Base-by-base conservation (phyloP, 1,284 basidiomycete genomes). In the Apiotrichum porosum region DNA sequence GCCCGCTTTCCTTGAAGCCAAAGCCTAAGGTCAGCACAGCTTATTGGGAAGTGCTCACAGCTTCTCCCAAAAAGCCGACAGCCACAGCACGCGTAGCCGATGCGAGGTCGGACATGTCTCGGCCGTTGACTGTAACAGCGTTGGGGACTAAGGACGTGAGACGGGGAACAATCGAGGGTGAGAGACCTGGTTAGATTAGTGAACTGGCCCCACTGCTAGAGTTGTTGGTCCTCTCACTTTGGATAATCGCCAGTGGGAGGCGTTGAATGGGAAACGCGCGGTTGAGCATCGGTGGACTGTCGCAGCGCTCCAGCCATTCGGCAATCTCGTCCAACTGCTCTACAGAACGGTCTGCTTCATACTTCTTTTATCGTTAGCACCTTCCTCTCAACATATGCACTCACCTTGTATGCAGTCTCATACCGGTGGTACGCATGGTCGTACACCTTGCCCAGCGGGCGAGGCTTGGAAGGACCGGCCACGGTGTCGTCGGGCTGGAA, bases 251-350 rank as follows among this genome's bases (percentile, higher is more conserved):
- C 3, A 70, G 39, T 9, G 61, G 60, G 14, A 70, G 41, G 6
- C 68, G 48, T 17, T 56, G 48, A 3, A 59, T 54, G 1, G 50
- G 44, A 10, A 56, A 51, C 4, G 54, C 24, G 14, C 41, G 42
- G 18, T 45, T 44, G 10, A 70, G 44, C 4, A 56, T 3, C 5
- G 57, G 47, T 19, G 61, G 38, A 9, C 40, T 42, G 13, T 43
- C 45, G 39, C 52, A 52, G 18, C 55, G 37, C 13, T 62, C 57
- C 4, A 71, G 47, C 68, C 68, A 71, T 34, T 62, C 58, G 5
- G 43, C 37, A 19, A 71, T 58, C 42, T 62, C 63, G 28, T 63
- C 64, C 2, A 69, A 43, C 40, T 68, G 66, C 35, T 64, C 58
- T 6, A 43, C 43, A 15, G 59, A 59, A 21, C 49, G 43, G 3